A percentile compares a stretch with the other conserved stretches of the same genome.
Conservation (phyloP, 116 monocot species). For the Zostera marina region DNA sequence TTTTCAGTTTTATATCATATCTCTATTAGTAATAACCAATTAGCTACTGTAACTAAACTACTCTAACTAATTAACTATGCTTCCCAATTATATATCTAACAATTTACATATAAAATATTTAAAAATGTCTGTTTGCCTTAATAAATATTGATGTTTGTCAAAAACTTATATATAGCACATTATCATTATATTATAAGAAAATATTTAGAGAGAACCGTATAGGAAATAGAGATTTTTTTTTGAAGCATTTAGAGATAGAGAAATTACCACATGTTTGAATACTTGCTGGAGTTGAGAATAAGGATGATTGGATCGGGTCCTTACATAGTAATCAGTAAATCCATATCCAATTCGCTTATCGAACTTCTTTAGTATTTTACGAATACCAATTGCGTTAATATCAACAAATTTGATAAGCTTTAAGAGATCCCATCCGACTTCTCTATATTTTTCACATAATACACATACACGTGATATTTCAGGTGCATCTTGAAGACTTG, state of each 20-base stretch:
- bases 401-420: constrained; percentile 25
- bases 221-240: too few species aligned
- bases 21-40: too few species aligned
- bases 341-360: constrained; percentile 17
- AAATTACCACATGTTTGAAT: constrained; percentile 23
- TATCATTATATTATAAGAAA: not conserved
- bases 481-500: constrained; percentile 9
- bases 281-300: constrained; percentile 28
- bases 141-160: too few species aligned
- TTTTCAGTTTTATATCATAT: too few species aligned
- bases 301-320: constrained; percentile 22
- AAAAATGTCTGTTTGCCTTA: too few species aligned
- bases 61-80: too few species aligned
- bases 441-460: constrained; percentile 22
- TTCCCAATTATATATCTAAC: too few species aligned
- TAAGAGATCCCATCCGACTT: constrained; percentile 16
- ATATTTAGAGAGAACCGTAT: not conserved
- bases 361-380: constrained; percentile 28
- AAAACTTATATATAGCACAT: too few species aligned
- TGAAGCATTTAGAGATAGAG: not conserved
- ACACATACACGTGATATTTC: constrained; percentile 16
- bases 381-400: constrained; percentile 22
- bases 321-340: constrained; percentile 21
- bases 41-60: too few species aligned
- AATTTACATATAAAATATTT: too few species aligned